Evolutionary conservation across 2,329 filamentous ascomycete genomes (phyloP), one percentile per base, ranked within the genome.

Genomic region (Aspergillus tanneri): DNA sequence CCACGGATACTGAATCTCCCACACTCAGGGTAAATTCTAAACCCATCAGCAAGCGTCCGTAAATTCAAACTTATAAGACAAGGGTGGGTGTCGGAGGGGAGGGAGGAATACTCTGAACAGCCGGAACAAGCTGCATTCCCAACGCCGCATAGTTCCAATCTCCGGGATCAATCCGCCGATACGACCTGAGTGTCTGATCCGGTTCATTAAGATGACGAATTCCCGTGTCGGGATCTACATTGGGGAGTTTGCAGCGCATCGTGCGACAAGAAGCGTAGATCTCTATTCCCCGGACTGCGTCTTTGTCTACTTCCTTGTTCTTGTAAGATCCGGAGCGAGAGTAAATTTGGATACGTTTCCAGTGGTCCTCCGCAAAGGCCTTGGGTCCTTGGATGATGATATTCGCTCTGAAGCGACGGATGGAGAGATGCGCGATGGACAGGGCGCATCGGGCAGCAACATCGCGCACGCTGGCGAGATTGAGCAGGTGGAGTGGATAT

Each of bases 351-450:
- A 82, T 72, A n/a, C 66, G 67, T 47, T 77, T 80, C 81, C 81
- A 84, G 18, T 65, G 54, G 54, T 84, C 81, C 60, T 85, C 82
- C 4, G 68, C 72, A 59, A 79, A 84, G 2, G 78, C 70, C 10
- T 64, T 64, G 0, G 75, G 73, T 0, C 81, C 81, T 18, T 76
- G 72, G 36, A 83, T 56, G 47, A 82, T 74, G 35, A 84, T 74
- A 57, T 84, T 84, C 11, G 80, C 74, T 34, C 81, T 72, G 57
- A 82, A 84, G 11, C 80, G 74, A 5, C 75, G 64, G n/a, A 77
- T 74, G 42, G 76, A 74, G 25, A 84, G 66, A 2, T 63, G 61
- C 1, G 72, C 72, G 11, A 69, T 65, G 3, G 65, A 66, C 5
- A 57, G 54, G 19, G 53, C 59, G 4, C 81, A 70, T 10, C 68